Conservation (phyloP, 2,329 filamentous ascomycete species). For the Botrytis fabae region DNA sequence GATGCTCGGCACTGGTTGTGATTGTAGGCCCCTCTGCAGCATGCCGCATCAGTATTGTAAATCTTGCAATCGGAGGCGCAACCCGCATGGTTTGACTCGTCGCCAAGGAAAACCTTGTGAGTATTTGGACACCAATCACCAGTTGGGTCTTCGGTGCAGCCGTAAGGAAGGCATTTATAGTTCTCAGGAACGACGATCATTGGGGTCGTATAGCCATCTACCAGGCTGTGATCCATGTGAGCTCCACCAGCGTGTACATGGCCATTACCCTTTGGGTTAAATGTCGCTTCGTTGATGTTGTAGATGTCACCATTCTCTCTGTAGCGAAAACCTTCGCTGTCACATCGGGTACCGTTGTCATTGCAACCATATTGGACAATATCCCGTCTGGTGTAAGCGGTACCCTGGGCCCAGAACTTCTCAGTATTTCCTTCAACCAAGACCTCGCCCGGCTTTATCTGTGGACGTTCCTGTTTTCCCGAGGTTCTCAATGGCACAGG, state of each 20-base stretch:
- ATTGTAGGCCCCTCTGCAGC: not conserved
- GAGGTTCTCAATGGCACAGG: not conserved
- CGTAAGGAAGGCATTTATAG: not conserved
- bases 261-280: not conserved
- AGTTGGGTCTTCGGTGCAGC: conserved; percentile 3
- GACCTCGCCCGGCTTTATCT: not conserved
- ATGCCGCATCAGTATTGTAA: not conserved
- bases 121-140: not conserved
- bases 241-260: not conserved
- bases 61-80: not conserved
- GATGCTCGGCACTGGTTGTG: not conserved
- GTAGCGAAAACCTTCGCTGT: not conserved
- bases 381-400: not conserved
- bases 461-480: not conserved
- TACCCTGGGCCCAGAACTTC: not conserved
- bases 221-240: conserved; percentile 1
- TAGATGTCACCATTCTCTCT: not conserved
- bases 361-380: not conserved
- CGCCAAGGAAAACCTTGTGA: not conserved
- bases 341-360: not conserved
- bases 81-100: not conserved
- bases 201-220: not conserved
- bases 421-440: not conserved
- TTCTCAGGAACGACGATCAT: not conserved
- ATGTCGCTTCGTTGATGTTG: not conserved